phyloP scores from a whole-genome alignment of 306 rosid species.

The Oemleria cerasiformis region DNA sequence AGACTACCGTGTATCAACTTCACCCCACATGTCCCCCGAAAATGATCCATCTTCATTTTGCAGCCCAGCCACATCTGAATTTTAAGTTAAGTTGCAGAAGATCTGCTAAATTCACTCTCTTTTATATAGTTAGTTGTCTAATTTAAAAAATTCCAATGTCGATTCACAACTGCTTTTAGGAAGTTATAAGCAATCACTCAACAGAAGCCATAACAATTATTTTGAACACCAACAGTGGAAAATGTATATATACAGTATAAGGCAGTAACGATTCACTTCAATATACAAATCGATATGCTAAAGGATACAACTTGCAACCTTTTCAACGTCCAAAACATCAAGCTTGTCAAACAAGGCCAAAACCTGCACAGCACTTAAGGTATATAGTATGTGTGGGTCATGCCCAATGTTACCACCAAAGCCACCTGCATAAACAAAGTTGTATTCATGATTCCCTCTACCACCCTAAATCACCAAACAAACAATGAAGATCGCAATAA shows the following conservation, averaged over 20 bases:
- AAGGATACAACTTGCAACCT: constrained; percentile 86
- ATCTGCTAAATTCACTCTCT: background rate
- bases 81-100: constrained; percentile 55
- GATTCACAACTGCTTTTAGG: too few relatives aligned
- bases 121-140: background rate
- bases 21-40: constrained; percentile 91
- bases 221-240: background rate
- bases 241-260: background rate
- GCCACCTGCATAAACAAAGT: constrained; percentile 53
- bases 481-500: background rate
- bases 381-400: constrained; percentile 71
- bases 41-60: constrained; percentile 93
- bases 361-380: constrained; percentile 85
- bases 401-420: constrained; percentile 86
- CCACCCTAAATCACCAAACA: background rate
- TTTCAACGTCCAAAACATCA: constrained; percentile 54
- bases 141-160: background rate
- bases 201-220: background rate
- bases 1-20: constrained; percentile 74
- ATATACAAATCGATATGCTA: constrained; percentile 19
- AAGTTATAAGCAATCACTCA: background rate
- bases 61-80: constrained; percentile 63
- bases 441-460: background rate
- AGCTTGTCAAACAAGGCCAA: constrained; percentile 73
- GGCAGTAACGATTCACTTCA: background rate